Base-by-base conservation (phyloP, 139 green algal genomes). In the Chlorella sp. region DNA sequence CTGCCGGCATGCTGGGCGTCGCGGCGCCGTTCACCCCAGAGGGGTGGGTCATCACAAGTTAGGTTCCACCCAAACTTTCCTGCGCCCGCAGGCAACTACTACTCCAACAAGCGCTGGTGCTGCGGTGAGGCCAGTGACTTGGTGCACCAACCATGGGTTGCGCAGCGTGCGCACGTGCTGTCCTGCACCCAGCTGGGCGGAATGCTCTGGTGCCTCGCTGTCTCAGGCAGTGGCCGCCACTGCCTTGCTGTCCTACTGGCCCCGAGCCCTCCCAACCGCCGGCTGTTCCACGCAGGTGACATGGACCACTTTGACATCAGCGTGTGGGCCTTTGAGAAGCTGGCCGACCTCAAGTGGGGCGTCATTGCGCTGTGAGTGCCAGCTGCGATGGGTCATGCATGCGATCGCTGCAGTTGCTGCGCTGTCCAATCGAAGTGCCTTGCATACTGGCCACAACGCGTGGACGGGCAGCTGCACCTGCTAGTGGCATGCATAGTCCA, bases 41-140 rank as follows among this genome's bases (percentile, higher is more conserved):
- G n/a, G n/a, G n/a, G n/a, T n/a, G n/a, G n/a, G n/a, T n/a, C n/a
- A n/a, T n/a, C n/a, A n/a, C n/a, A n/a, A n/a, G n/a, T n/a, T n/a
- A n/a, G n/a, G n/a, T n/a, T n/a, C n/a, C n/a, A n/a, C n/a, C n/a
- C n/a, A n/a, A n/a, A n/a, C n/a, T n/a, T n/a, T n/a, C n/a, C 14
- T 62, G 56, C 24, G 24, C 68, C 67, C 51, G 22, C 72, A 70
- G 82, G 76, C 46, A 90, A 90, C 82, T 85, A 73, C 36, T 91
- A 91, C 75, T 74, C 38, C 46, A 91, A 91, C 84, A 91, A 91
- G 87, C 81, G 87, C 22, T 91, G 87, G 87, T 90, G 73, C 73
- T 80, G 73, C 46, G 73, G 70, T 56, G 70, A 54, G 70, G 40
- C 70, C 58, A 24, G 44, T 13, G 86, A 90, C 76, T 86, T 87